A percentile compares a stretch with the other conserved stretches of the same genome.
phyloP scores from a whole-genome alignment of 2,329 filamentous ascomycete genomes.

The Paraphoma chrysanthemicola region DNA sequence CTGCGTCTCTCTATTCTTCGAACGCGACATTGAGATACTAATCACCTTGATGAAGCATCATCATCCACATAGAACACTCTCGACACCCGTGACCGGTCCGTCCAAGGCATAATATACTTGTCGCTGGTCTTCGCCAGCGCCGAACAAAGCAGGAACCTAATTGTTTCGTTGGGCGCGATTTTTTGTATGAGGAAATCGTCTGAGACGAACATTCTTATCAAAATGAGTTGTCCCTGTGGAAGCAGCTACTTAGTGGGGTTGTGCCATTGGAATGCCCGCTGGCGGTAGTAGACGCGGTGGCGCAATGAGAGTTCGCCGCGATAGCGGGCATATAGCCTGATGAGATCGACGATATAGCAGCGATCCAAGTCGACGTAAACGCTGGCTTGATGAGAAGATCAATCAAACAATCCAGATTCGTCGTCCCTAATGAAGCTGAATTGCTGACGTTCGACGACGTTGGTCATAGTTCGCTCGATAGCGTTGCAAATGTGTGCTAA shows the following conservation, averaged over 20 bases:
- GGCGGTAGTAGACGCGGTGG: not conserved
- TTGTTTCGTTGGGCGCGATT: not conserved
- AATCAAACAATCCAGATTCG: no score
- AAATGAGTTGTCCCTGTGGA: not conserved
- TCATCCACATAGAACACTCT: not conserved
- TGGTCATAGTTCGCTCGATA: not conserved
- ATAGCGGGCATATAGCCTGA: not conserved
- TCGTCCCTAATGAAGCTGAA: not conserved
- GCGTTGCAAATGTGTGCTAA: no score
- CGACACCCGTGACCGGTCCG: not conserved
- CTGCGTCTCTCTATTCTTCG: no score
- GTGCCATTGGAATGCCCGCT: not conserved
- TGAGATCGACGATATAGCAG: not conserved
- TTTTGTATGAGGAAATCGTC: not conserved
- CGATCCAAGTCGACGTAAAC: no score
- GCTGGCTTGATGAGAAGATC: no score
- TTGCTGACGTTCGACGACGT: not conserved
- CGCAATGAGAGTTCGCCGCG: not conserved
- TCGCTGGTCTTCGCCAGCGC: not conserved
- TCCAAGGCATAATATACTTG: not conserved
- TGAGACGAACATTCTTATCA: not conserved
- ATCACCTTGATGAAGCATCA: no score
- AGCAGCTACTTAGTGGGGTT: not conserved
- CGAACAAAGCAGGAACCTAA: not conserved
- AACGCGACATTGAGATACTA: no score